Evolutionary conservation across 176 grass and related monocot genomes (phyloP).

Genomic region (Musa itinerans): DNA sequence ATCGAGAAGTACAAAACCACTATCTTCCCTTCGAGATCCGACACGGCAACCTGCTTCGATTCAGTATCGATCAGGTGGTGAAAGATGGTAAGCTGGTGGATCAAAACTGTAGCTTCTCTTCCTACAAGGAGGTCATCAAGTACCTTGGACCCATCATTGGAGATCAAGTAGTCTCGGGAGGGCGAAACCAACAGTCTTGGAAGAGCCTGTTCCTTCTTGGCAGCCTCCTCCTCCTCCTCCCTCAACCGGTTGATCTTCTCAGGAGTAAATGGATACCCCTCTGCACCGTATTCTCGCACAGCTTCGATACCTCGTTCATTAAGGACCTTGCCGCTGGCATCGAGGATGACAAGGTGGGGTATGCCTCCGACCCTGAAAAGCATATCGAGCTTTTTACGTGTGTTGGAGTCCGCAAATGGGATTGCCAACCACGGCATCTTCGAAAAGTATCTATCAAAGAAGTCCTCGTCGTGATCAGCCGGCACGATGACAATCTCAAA

Average conservation of each 20-base stretch:
- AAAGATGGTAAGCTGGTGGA: constrained; percentile 8
- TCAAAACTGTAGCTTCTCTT: background rate
- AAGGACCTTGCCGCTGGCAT: constrained; percentile 41
- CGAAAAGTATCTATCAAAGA: constrained; percentile 6
- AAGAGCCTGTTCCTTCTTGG: constrained; percentile 60
- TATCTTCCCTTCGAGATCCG: constrained; percentile 59
- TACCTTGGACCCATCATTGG: constrained; percentile 58
- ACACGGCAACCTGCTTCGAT: constrained; percentile 44
- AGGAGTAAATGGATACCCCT: constrained; percentile 67
- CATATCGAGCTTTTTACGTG: background rate
- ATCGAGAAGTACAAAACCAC: constrained; percentile 58
- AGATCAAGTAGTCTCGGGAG: constrained; percentile 49
- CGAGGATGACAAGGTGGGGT: constrained; percentile 42
- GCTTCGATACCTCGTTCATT: constrained; percentile 30
- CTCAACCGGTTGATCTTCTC: constrained; percentile 51
- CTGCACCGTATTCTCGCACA: constrained; percentile 41
- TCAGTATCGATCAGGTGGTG: background rate
- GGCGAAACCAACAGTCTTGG: constrained; percentile 41
- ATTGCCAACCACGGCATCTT: constrained; percentile 11
- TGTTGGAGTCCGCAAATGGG: background rate
- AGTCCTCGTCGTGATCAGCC: background rate
- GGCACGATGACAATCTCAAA: constrained; percentile 5
- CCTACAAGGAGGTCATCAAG: background rate
- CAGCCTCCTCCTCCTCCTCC: constrained; percentile 42
- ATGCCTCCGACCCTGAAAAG: background rate